Evolutionary conservation across 345 rosid genomes (phyloP).

Genomic region (Boechera retrofracta): DNA sequence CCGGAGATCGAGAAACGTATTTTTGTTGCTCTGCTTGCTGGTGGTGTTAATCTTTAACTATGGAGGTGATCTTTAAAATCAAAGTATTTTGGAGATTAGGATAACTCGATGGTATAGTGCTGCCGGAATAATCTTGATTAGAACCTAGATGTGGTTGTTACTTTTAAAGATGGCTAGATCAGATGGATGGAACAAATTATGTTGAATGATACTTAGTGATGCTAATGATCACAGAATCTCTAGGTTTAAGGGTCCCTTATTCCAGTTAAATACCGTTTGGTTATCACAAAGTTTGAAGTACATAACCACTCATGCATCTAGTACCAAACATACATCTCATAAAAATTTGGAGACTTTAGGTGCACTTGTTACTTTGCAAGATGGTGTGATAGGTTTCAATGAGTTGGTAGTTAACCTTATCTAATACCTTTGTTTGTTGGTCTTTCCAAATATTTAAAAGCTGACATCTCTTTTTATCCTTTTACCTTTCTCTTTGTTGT

Average conservation of each 20-base stretch:
- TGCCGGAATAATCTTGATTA: background rate
- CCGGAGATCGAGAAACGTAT: background rate
- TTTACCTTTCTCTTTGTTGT: conserved; percentile 19
- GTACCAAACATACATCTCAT: background rate
- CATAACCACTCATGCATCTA: conserved; percentile 13
- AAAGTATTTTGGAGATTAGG: conserved; percentile 3
- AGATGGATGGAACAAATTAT: conserved; percentile 10
- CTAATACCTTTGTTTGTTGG: conserved; percentile 12
- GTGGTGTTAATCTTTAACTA: conserved; percentile 10
- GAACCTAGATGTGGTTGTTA: conserved; percentile 12
- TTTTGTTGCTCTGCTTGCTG: background rate
- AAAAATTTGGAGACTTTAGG: conserved; percentile 16
- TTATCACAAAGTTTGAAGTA: background rate
- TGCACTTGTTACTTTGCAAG: background rate
- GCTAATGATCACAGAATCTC: background rate
- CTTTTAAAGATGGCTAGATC: conserved; percentile 20
- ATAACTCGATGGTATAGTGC: background rate
- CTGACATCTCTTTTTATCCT: conserved; percentile 16
- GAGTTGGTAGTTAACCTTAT: conserved; percentile 28
- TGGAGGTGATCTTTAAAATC: background rate
- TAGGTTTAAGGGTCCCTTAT: background rate
- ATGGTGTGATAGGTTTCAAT: conserved; percentile 6
- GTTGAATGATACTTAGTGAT: background rate
- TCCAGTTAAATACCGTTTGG: conserved; percentile 10
- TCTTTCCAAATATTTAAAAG: conserved; percentile 16